Evolutionary conservation across 441 rosid genomes (phyloP).

Genomic region (Adansonia madagascariensis): DNA sequence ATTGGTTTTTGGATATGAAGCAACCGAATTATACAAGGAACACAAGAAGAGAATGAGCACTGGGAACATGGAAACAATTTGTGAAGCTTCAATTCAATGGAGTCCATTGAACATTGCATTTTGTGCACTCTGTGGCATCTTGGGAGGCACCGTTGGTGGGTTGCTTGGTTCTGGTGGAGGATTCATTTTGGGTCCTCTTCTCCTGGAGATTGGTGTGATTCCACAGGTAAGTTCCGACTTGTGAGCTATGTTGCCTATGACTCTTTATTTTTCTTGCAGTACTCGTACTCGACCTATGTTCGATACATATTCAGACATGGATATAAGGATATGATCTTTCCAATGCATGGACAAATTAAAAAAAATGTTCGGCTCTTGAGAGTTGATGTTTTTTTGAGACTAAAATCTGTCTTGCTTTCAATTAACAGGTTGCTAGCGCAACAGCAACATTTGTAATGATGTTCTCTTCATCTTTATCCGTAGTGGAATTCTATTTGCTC

Average conservation of each 20-base stretch:
- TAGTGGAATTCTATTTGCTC: slow-evolving; percentile 88
- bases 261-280: no score
- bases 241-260: no score
- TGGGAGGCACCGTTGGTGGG: slow-evolving; percentile 91
- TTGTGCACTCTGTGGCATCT: slow-evolving; percentile 77
- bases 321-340: neutral
- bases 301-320: neutral
- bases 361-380: no score
- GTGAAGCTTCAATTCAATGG: slow-evolving; percentile 92
- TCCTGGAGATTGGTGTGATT: slow-evolving; percentile 93
- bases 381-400: neutral
- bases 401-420: neutral
- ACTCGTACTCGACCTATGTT: no score
- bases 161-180: slow-evolving; percentile 94
- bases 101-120: slow-evolving; percentile 64
- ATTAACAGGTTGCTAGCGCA: slow-evolving; percentile 83
- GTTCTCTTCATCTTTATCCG: slow-evolving; percentile 93
- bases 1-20: slow-evolving; percentile 65
- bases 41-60: slow-evolving; percentile 50
- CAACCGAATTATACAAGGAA: slow-evolving; percentile 61
- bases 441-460: slow-evolving; percentile 97
- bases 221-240: slow-evolving; percentile 61
- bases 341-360: no score
- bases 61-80: slow-evolving; percentile 62
- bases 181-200: slow-evolving; percentile 85